phyloP scores from a whole-genome alignment of 176 grass and related monocot species.

The Ensete glaucum region DNA sequence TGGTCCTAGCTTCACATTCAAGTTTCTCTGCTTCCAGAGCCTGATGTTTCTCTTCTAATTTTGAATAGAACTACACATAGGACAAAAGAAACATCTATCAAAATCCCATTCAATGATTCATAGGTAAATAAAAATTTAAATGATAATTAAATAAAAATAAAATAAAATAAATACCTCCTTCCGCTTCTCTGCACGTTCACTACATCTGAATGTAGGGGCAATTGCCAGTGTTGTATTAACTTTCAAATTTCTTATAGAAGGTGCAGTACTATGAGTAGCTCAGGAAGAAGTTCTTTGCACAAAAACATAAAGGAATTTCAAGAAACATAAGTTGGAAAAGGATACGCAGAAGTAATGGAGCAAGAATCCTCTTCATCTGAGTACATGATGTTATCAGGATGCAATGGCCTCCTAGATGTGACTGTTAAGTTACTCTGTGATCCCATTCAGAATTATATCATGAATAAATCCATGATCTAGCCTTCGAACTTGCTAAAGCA shows the following conservation, averaged over 20 bases:
- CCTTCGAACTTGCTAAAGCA: background rate
- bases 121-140: slow-evolving; percentile 7
- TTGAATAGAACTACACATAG: slow-evolving; percentile 61
- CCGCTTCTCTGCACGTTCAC: slow-evolving; percentile 63
- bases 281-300: slow-evolving; percentile 33
- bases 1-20: slow-evolving; percentile 49
- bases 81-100: slow-evolving; percentile 8
- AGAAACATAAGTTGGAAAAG: slow-evolving; percentile 28
- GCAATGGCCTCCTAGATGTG: slow-evolving; percentile 31
- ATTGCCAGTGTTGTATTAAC: slow-evolving; percentile 37
- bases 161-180: slow-evolving; percentile 41
- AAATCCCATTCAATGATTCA: background rate
- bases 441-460: background rate
- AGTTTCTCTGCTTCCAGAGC: slow-evolving; percentile 64
- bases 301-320: background rate
- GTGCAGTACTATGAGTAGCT: slow-evolving; percentile 39
- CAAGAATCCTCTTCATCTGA: slow-evolving; percentile 50
- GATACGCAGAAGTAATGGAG: slow-evolving; percentile 69
- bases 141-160: background rate
- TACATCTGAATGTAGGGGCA: slow-evolving; percentile 49
- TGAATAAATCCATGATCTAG: background rate
- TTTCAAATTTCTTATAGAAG: slow-evolving; percentile 40
- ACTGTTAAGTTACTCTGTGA: slow-evolving; percentile 30
- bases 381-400: slow-evolving; percentile 29
- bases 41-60: slow-evolving; percentile 75